These are phyloP conservation scores for Cytospora piceicola DNA, from an alignment of 2,329 filamentous ascomycete species.

Conservation along the genomic window DNA sequence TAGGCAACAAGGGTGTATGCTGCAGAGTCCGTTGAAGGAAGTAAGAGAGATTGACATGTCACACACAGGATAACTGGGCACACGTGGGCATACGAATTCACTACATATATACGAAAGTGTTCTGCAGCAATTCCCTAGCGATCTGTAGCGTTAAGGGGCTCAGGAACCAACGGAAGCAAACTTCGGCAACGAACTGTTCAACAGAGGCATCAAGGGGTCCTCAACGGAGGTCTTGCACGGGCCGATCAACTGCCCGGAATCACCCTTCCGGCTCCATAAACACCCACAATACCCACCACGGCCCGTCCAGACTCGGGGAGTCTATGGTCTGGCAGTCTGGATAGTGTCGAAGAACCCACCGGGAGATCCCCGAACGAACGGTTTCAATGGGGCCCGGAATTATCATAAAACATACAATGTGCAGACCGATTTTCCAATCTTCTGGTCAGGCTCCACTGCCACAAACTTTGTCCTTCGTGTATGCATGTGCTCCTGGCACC, in stretches of 20 bases:
- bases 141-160: not conserved
- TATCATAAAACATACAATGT: not conserved
- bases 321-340: not conserved
- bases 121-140: not conserved
- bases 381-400: not conserved
- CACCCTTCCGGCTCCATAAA: not conserved
- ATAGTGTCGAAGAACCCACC: not conserved
- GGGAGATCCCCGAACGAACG: not conserved
- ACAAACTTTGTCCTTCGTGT: not conserved
- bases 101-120: not conserved
- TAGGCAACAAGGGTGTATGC: not conserved
- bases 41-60: constrained; percentile 5
- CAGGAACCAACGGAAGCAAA: not conserved
- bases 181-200: too few species aligned
- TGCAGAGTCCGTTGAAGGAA: not conserved
- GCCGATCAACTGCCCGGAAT: not conserved
- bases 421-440: not conserved
- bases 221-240: too few species aligned
- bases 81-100: not conserved
- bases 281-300: not conserved
- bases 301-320: not conserved
- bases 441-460: not conserved
- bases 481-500: too few species aligned
- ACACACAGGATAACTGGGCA: not conserved
- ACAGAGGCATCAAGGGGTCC: too few species aligned